Evolutionary conservation across 495 filamentous ascomycete genomes (phyloP).

Genomic region (Astrothelium subdiscretum): DNA sequence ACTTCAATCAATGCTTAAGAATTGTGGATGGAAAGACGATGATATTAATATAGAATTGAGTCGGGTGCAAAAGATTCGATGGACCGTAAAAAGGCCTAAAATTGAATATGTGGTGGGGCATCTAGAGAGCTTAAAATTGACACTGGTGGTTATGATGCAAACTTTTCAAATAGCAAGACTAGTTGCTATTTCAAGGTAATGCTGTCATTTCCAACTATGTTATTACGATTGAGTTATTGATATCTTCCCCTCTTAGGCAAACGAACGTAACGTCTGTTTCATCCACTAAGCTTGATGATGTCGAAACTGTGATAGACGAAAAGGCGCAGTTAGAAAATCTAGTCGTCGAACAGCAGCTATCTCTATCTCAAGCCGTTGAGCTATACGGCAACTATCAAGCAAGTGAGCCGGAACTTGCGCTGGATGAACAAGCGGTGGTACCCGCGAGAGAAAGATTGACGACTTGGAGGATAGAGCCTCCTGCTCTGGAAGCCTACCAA

Average conservation of each 20-base stretch:
- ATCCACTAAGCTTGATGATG: neutral
- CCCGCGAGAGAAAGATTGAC: neutral
- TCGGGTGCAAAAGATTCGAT: neutral
- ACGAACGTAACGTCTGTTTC: neutral
- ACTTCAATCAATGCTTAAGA: neutral
- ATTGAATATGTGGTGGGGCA: neutral
- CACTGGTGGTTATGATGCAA: conserved; percentile 1
- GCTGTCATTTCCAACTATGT: neutral
- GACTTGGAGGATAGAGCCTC: neutral
- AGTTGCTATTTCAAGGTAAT: neutral
- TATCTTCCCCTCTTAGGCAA: neutral
- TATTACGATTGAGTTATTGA: neutral
- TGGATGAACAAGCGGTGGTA: neutral
- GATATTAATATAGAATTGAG: neutral
- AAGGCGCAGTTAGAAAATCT: neutral
- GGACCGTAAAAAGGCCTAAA: neutral
- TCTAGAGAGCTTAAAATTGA: neutral
- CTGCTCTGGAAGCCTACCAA: neutral
- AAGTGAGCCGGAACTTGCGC: neutral
- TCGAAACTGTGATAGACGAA: neutral
- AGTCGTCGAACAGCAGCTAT: neutral
- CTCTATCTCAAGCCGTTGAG: neutral
- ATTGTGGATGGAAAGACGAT: neutral
- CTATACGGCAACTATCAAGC: neutral
- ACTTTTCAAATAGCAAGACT: neutral